Percentiles rank a stretch among this genome's conserved stretches.
phyloP scores from a whole-genome alignment of 1,139 yeast species.

The Yamadazyma membranifaciens region DNA sequence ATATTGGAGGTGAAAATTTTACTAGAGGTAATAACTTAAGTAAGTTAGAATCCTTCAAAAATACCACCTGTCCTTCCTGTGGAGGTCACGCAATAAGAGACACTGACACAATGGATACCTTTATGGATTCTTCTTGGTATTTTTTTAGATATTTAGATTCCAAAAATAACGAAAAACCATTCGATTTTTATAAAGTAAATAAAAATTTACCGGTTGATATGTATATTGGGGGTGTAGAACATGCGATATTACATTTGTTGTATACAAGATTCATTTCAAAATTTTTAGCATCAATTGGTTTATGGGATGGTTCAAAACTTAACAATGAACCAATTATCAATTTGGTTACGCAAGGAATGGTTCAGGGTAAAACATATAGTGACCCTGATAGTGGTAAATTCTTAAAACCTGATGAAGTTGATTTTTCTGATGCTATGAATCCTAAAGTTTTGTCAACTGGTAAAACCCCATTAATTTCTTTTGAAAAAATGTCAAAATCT shows the following conservation, averaged over 20 bases:
- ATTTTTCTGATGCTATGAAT: conserved; percentile 28
- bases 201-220: conserved; percentile 78
- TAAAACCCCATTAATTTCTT: conserved; percentile 51
- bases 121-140: conserved; percentile 98
- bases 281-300: conserved; percentile 61
- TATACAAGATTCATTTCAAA: conserved; percentile 85
- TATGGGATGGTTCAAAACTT: conserved; percentile 37
- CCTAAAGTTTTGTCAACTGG: conserved; percentile 55
- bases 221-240: conserved; percentile 94
- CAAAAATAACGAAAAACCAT: conserved; percentile 53
- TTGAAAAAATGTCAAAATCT: conserved; percentile 95
- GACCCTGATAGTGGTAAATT: conserved; percentile 75
- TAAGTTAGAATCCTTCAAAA: conserved; percentile 64
- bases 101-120: conserved; percentile 98
- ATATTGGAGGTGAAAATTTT: conserved; percentile 35
- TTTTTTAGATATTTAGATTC: conserved; percentile 82
- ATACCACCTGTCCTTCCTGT: conserved; percentile 81
- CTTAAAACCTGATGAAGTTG: conserved; percentile 71
- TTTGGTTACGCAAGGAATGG: conserved; percentile 96
- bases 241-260: conserved; percentile 86
- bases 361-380: conserved; percentile 80
- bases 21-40: conserved; percentile 74
- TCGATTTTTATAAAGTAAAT: conserved; percentile 51
- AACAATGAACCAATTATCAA: conserved; percentile 78
- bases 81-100: conserved; percentile 73